These are phyloP conservation scores for Davidsoniella virescens DNA, from an alignment of 2,329 filamentous ascomycete species.

Conservation along the genomic window DNA sequence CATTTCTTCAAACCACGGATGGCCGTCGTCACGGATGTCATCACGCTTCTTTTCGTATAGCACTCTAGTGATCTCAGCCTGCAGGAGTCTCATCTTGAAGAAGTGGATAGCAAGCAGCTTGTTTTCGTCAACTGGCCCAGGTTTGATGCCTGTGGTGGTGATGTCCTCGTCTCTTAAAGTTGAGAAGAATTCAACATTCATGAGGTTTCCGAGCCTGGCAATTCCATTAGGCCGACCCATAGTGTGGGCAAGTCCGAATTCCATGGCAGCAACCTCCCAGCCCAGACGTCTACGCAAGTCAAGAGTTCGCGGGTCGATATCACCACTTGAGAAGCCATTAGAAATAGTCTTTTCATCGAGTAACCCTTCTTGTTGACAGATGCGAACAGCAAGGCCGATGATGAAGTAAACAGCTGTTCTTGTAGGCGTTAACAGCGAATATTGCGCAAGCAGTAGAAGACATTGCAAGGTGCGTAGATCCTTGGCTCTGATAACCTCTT, in stretches of 20 bases:
- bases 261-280: conserved; percentile 80
- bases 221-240: conserved; percentile 79
- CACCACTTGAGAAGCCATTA: conserved; percentile 39
- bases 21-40: conserved; percentile 59
- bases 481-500: conserved; percentile 72
- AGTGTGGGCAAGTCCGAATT: conserved; percentile 72
- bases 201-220: conserved; percentile 62
- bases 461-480: conserved; percentile 84
- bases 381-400: conserved; percentile 69
- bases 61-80: conserved; percentile 72
- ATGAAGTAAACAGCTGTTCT: conserved; percentile 88
- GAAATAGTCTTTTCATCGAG: conserved; percentile 79
- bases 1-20: conserved; percentile 79
- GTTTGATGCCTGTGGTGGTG: conserved; percentile 55
- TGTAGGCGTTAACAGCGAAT: conserved; percentile 83
- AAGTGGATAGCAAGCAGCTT: conserved; percentile 88
- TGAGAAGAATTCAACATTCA: conserved; percentile 76
- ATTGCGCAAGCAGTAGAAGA: conserved; percentile 71
- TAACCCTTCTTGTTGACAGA: conserved; percentile 78
- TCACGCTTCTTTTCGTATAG: conserved; percentile 72
- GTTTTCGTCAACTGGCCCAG: conserved; percentile 57
- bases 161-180: conserved; percentile 72
- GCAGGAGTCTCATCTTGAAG: conserved; percentile 75
- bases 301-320: conserved; percentile 55
- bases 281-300: conserved; percentile 80